Evolutionary conservation across 2,329 filamentous ascomycete genomes (phyloP).

Genomic region (Fusarium sp.): DNA sequence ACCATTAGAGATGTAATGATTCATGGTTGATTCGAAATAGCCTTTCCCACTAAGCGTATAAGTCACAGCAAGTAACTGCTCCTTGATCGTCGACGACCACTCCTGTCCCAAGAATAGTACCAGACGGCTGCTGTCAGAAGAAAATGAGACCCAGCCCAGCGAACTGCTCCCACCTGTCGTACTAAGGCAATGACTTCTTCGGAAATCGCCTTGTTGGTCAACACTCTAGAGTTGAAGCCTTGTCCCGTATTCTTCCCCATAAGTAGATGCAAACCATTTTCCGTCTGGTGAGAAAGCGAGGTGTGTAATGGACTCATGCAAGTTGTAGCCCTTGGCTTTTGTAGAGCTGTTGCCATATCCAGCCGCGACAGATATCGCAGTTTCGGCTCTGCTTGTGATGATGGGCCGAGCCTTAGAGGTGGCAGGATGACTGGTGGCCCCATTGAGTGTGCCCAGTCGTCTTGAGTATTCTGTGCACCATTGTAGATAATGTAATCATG

Average conservation of each 20-base stretch:
- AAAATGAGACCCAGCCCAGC: background rate
- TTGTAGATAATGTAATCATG: too few species aligned
- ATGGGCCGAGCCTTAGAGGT: too few species aligned
- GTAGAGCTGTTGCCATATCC: rapidly evolving
- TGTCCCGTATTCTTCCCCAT: too few species aligned
- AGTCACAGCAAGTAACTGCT: background rate
- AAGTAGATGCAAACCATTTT: background rate
- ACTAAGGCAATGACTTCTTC: background rate
- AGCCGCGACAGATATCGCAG: background rate
- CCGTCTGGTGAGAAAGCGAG: background rate
- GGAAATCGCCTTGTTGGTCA: background rate
- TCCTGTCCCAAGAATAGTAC: background rate
- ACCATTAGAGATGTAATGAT: background rate
- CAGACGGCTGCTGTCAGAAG: background rate
- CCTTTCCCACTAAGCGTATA: background rate
- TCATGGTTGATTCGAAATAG: background rate
- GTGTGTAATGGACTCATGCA: background rate
- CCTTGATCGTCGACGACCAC: background rate
- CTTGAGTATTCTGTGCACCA: too few species aligned
- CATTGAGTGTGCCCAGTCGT: too few species aligned
- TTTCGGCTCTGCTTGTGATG: background rate
- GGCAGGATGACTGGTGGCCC: too few species aligned
- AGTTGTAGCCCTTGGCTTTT: background rate
- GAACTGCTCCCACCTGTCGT: background rate
- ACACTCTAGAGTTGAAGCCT: background rate